Base-by-base conservation (phyloP, 2,329 filamentous ascomycete genomes). In the Neonectria faginata region DNA sequence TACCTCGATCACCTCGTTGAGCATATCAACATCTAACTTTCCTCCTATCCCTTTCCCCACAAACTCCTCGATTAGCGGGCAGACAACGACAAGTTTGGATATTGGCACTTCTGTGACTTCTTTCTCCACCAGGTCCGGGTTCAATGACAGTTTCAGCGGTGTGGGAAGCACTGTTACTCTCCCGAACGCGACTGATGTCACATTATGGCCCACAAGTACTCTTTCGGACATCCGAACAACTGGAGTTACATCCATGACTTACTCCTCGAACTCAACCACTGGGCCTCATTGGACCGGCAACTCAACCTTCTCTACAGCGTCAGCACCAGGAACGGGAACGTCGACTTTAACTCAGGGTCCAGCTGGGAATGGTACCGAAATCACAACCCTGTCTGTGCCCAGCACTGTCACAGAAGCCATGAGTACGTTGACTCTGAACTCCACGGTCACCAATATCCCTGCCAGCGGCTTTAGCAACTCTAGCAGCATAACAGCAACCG, bases 161-260 rank as follows among this genome's bases (percentile, higher is more conserved):
- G 36, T 53, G 4, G 60, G 31, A 12, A 66, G 57, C 36, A 67
- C 68, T 16, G 54, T 61, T 3, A 54, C 71, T 3, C 71, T 60
- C 44, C 41, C 18, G 12, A 75, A 73, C 51, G 68, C 66, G 7
- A 68, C 71, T 18, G 50, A 54, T 18, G 48, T 60, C 25, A 62
- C 58, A 4, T 31, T 55, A 14, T 55, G 54, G 31, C 14, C 57
- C 31, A 18, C 64, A 20, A 47, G 31, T 7, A 67, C 63, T 8
- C 56, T 41, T 11, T 55, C 55, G 5, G 47, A 45, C 29, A 48
- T 42, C 12, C 53, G 42, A n/a, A 67, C 65, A 3, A 27, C 57
- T 29, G 41, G 16, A 50, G 33, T 20, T 61, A 44, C 16, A 48
- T 66, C 25, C 63, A 54, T 57, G 14, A 57, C 51, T 12, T 41